Evolutionary conservation across 2,329 filamentous ascomycete species (phyloP), one percentile per base, ranked within the genome.

Genomic region (Talaromyces albobiverticillius): DNA sequence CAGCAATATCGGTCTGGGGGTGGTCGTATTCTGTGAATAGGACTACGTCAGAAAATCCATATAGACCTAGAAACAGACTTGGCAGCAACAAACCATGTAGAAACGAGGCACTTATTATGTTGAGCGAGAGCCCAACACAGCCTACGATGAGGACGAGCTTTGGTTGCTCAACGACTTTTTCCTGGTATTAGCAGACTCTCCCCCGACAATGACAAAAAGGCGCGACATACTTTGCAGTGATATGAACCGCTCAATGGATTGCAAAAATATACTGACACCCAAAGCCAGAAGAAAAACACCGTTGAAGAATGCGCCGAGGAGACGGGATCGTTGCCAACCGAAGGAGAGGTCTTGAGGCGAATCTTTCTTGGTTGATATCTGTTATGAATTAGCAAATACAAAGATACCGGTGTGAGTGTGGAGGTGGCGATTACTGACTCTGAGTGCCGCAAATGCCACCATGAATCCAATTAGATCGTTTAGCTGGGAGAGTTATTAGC

Each of bases 281-380:
- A 92, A 73, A 0, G 86, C 87, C 10, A 91, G 70, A 1, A 92
- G 77, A 55, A 92, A 88, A 1, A 86, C 84, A 14, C 88, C 88
- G 62, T 92, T 92, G 78, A 91, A 92, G 69, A 92, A 92, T 22
- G 87, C 86, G 6, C 88, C 88, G 0, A 92, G 75, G 1, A 90
- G 69, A n/a, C 82, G 81, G 14, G 87, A 86, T 22, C 88, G 80
- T 54, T 88, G 85, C 88, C 87, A 91, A n/a, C 88, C 88, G 61
- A 88, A 91, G 0, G 87, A 83, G 13, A 88, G 76, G 8, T 76
- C 49, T 51, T 51, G 36, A 16, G 49, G 49, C 13, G 49, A 51
- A 29, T 45, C 40, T 25, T 51, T 51, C 29, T 51, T 51, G 3
- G 49, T 29, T 13, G 49, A 51, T 25, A 51, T 51, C 49, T 51